Evolutionary conservation across 2,329 filamentous ascomycete species (phyloP).

Genomic region (Cladophialophora exuberans): DNA sequence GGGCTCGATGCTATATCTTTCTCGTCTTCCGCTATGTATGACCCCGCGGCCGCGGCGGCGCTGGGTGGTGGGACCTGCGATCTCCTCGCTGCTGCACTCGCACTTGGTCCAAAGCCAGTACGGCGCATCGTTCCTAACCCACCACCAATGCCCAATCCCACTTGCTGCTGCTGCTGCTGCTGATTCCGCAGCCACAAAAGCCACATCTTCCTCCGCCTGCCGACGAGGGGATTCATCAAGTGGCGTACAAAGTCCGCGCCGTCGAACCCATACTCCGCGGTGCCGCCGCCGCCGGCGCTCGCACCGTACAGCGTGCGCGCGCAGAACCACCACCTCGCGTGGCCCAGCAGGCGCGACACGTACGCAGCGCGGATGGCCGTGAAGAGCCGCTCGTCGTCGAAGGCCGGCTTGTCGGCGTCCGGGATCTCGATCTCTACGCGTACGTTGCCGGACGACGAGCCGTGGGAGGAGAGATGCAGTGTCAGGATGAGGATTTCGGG

Average conservation of each 20-base stretch:
- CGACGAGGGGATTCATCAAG: constrained; percentile 25
- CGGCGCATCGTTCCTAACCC: no score
- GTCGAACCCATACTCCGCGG: constrained; percentile 19
- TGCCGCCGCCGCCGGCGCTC: constrained; percentile 6
- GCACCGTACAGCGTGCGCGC: constrained; percentile 27
- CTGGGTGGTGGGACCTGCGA: not conserved
- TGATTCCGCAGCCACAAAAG: constrained; percentile 33
- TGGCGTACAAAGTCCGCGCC: constrained; percentile 26
- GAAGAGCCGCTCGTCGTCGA: constrained; percentile 35
- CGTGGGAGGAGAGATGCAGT: constrained; percentile 29
- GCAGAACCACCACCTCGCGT: constrained; percentile 20
- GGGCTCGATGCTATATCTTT: constrained; percentile 10
- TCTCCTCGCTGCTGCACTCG: not conserved
- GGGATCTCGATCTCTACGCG: constrained; percentile 26
- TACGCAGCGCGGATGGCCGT: constrained; percentile 28
- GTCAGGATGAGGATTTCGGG: constrained; percentile 33
- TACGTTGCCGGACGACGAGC: constrained; percentile 21
- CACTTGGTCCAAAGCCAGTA: no score
- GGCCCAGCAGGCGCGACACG: constrained; percentile 26
- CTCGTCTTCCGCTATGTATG: not conserved
- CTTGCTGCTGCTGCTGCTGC: not conserved
- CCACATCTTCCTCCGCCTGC: constrained; percentile 31
- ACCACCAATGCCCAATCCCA: not conserved
- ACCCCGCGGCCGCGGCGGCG: not conserved
- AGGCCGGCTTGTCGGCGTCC: constrained; percentile 28